Percentiles rank a stretch among this genome's conserved stretches.
Conservation (phyloP, 1,284 basidiomycete species). For the Tilletia walkeri region DNA sequence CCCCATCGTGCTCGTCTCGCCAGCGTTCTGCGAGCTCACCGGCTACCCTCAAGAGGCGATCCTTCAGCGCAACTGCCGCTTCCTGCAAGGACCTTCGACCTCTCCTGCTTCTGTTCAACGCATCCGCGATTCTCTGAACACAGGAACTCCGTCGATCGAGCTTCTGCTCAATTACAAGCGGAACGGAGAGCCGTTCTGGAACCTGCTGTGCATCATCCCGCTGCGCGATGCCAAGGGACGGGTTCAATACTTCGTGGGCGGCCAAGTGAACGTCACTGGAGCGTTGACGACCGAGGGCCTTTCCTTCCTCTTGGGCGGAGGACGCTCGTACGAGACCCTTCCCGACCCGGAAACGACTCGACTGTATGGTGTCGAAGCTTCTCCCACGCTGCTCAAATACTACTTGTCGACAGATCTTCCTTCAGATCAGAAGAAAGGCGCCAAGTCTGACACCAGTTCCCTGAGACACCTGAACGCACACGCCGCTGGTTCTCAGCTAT, state of each 20-base stretch:
- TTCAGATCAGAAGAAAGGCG: background rate
- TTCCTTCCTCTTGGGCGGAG: conserved; percentile 24
- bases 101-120: conserved; percentile 26
- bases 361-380: background rate
- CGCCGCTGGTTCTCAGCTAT: background rate
- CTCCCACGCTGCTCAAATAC: background rate
- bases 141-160: conserved; percentile 30
- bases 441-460: background rate
- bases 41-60: conserved; percentile 37
- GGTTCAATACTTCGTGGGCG: conserved; percentile 40
- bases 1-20: conserved; percentile 44
- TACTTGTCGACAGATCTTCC: background rate
- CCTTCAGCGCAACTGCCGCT: conserved; percentile 49
- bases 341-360: background rate
- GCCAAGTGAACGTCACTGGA: conserved; percentile 27
- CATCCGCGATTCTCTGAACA: conserved; percentile 33
- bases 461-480: background rate
- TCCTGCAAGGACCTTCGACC: conserved; percentile 42
- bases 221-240: conserved; percentile 35
- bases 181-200: conserved; percentile 39
- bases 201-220: conserved; percentile 44
- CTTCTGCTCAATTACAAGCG: conserved; percentile 46
- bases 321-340: conserved; percentile 1
- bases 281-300: conserved; percentile 23
- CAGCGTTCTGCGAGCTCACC: conserved; percentile 39